A percentile compares a stretch with the other conserved stretches of the same genome.
phyloP scores from a whole-genome alignment of 345 rosid species.

The Abelmoschus esculentus region DNA sequence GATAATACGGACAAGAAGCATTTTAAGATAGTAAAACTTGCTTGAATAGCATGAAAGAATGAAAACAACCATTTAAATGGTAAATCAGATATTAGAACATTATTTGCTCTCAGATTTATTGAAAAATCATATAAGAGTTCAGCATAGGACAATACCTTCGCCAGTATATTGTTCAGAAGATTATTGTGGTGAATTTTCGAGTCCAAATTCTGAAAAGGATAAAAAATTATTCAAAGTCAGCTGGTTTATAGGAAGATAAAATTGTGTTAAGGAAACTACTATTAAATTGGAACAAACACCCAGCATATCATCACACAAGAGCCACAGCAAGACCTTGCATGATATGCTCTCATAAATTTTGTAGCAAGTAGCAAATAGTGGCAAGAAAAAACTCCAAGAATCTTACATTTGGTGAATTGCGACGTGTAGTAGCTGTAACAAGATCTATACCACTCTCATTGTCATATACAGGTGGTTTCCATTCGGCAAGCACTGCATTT shows the following conservation, averaged over 20 bases:
- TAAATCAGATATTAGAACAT: not conserved
- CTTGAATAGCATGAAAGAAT: not conserved
- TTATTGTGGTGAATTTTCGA: constrained; percentile 95
- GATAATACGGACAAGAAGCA: not conserved
- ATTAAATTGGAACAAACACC: not conserved
- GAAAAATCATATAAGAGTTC: not conserved
- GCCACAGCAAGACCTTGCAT: not conserved
- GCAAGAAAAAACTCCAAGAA: not conserved
- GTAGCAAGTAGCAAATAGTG: not conserved
- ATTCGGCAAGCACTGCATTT: constrained; percentile 76
- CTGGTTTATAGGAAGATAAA: not conserved
- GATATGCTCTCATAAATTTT: not conserved
- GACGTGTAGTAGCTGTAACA: constrained; percentile 90
- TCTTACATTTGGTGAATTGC: constrained; percentile 83
- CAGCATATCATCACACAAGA: not conserved
- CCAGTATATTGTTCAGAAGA: constrained; percentile 83
- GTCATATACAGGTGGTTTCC: constrained; percentile 98
- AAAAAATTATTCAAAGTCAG: constrained; percentile 6
- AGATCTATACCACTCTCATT: constrained; percentile 64
- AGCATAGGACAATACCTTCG: constrained; percentile 53
- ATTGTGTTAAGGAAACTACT: not conserved
- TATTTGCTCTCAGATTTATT: not conserved
- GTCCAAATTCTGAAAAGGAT: constrained; percentile 62
- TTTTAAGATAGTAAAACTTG: not conserved
- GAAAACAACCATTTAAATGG: not conserved